Conservation (phyloP, 441 rosid species). For the Raphanus hybrid region DNA sequence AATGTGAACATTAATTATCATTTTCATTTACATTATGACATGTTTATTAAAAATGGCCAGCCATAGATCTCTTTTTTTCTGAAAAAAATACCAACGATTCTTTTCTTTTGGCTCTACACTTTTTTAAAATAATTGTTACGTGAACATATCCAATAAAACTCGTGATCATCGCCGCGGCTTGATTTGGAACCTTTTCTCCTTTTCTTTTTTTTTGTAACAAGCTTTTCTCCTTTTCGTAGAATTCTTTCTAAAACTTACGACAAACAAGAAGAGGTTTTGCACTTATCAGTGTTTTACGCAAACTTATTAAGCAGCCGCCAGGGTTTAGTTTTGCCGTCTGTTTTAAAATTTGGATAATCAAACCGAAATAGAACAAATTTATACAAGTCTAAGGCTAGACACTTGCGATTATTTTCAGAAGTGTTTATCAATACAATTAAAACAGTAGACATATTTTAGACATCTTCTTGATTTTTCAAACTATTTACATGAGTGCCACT, state of each 20-base stretch:
- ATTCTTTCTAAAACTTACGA: not conserved
- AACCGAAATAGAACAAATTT: no score
- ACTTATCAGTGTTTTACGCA: not conserved
- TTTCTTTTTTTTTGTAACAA: not conserved
- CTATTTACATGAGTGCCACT: no score
- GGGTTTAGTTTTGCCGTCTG: not conserved
- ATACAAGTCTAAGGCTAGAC: not conserved
- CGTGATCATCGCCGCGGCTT: conserved; percentile 7
- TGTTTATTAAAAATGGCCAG: conserved; percentile 5
- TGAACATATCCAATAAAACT: not conserved
- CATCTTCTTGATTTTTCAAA: no score
- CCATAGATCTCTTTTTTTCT: not conserved
- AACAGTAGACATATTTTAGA: no score
- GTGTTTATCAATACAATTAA: not conserved
- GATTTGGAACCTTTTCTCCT: not conserved
- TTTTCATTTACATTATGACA: not conserved
- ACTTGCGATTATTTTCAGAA: no score
- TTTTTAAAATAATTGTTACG: not conserved
- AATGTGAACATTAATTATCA: not conserved
- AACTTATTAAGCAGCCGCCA: not conserved
- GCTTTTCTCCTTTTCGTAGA: not conserved
- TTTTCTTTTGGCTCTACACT: not conserved
- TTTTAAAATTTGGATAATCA: no score
- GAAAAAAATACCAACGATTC: not conserved
- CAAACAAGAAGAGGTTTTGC: not conserved